These are phyloP conservation scores for Thalassia testudinum DNA, from an alignment of 116 monocot genomes.

Conservation along the genomic window DNA sequence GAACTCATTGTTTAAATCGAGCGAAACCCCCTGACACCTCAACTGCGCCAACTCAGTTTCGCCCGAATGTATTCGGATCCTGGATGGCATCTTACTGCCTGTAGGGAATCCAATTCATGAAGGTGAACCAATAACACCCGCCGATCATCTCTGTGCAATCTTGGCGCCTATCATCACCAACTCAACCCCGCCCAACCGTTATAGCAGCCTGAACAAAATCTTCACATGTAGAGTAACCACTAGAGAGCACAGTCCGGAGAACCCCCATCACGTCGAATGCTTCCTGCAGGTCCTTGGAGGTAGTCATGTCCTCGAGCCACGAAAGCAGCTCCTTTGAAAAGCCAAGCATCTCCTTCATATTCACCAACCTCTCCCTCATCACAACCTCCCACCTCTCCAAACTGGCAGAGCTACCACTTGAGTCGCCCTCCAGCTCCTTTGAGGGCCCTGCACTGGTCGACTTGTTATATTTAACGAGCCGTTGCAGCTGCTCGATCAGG, in stretches of 20 bases:
- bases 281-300: slow-evolving; percentile 54
- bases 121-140: no score
- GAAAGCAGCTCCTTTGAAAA: slow-evolving; percentile 69
- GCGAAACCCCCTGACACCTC: no score
- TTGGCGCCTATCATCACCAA: no score
- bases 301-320: slow-evolving; percentile 90
- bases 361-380: slow-evolving; percentile 77
- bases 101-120: no score
- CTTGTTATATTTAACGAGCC: slow-evolving; percentile 53
- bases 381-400: slow-evolving; percentile 66
- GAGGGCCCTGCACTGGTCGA: neutral
- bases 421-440: slow-evolving; percentile 8
- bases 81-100: no score
- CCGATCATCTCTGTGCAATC: no score
- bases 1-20: no score
- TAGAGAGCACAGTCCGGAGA: slow-evolving; percentile 32
- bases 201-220: slow-evolving; percentile 81
- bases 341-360: slow-evolving; percentile 84
- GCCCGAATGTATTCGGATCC: no score
- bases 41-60: no score
- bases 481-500: slow-evolving; percentile 82
- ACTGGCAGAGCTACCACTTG: neutral
- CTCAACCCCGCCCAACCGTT: slow-evolving; percentile 20
- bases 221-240: slow-evolving; percentile 51
- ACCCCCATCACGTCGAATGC: slow-evolving; percentile 82